A percentile compares a stretch with the other conserved stretches of the same genome.
These are phyloP conservation scores for Penicillium turbatum DNA, from an alignment of 495 filamentous ascomycete species.

Conservation along the genomic window DNA sequence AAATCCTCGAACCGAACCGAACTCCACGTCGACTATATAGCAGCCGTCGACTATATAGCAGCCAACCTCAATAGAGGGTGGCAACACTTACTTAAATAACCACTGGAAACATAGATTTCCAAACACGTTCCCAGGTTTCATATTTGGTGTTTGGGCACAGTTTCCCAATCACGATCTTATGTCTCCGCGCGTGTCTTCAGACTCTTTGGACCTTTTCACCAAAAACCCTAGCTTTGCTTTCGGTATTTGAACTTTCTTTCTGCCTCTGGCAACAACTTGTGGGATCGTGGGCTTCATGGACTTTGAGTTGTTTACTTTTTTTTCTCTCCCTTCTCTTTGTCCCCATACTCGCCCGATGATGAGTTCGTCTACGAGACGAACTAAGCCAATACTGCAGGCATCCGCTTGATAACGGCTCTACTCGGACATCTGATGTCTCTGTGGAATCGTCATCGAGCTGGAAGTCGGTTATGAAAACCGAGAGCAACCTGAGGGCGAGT, in stretches of 20 bases:
- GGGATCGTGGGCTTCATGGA: not conserved
- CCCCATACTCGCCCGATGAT: constrained; percentile 15
- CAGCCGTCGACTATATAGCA: no score
- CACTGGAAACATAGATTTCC: no score
- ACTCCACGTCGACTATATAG: not conserved
- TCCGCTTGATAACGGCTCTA: constrained; percentile 9
- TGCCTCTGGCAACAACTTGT: no score
- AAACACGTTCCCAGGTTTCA: not conserved
- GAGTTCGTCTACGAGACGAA: constrained; percentile 10
- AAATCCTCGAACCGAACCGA: not conserved
- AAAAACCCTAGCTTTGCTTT: not conserved
- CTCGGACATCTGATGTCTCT: not conserved
- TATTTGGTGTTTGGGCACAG: not conserved
- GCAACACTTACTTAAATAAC: no score
- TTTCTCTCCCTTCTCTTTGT: not conserved
- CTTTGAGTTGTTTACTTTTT: not conserved
- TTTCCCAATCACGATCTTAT: not conserved
- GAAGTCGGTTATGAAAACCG: constrained; percentile 11
- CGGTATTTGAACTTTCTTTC: not conserved
- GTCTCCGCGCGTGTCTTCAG: not conserved
- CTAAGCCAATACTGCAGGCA: constrained; percentile 29
- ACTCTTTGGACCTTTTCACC: not conserved
- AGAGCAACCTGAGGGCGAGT: constrained; percentile 15
- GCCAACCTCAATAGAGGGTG: no score
- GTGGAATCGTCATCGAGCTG: constrained; percentile 1